Evolutionary conservation across 192 early-diverging fungal species (phyloP), one percentile per base, ranked within the genome.

Genomic region (Coemansia sp.): DNA sequence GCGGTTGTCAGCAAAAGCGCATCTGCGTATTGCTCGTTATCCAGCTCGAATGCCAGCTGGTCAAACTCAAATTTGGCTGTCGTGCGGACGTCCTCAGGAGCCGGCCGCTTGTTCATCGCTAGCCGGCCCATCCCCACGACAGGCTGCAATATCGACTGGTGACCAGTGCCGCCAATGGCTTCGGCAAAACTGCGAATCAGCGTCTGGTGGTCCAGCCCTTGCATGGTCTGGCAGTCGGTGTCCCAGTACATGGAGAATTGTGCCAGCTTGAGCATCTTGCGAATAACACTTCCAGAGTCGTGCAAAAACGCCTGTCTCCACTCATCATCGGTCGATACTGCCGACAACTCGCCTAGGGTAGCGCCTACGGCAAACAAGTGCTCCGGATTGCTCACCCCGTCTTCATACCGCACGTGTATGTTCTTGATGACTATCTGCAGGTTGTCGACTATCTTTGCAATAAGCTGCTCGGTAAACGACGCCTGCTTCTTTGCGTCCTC

Each of bases 371-470:
- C 91, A 81, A 99, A 93, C 62, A 91, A 90, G 43, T 91, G 89
- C 74, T 85, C 86, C 5, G 91, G 90, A 72, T 90, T 91, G 62
- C 90, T 93, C 62, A 89, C 69, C 24, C 86, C 81, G 85, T 99
- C 97, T 71, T 98, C 97, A 78, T 97, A 99, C 31, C 97, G 85
- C 62, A 99, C 85, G 71, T 99, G 97, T 44, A 98, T 98, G 76
- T 97, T 95, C 55, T 92, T 90, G 70, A 99, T 96, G 10, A 92
- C 90, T 8, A 99, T 88, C 66, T 99, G 97, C 47, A 99, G 74
- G 72, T 99, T 99, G 73, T 99, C 96, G 5, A 99, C 88, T 33
- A 99, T 94, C 77, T 96, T 97, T 13, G 95, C 92, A 29, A 93
- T 86, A 36, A 99, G 86, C 81, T 95, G 94, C 60, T 92, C 90